These are phyloP conservation scores for Penicillium sp. DNA, from an alignment of 2,329 filamentous ascomycete genomes.

Conservation along the genomic window DNA sequence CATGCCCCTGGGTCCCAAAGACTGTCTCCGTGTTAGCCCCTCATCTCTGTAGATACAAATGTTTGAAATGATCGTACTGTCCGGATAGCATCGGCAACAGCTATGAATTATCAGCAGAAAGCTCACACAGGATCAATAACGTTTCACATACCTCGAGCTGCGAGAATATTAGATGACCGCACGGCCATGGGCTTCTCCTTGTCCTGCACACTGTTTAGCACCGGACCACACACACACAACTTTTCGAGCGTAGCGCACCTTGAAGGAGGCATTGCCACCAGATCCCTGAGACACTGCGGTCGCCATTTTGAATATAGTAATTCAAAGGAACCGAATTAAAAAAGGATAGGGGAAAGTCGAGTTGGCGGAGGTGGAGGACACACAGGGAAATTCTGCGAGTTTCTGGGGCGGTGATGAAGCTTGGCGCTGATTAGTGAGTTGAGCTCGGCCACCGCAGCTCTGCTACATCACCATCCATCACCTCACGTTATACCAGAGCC, in stretches of 20 bases:
- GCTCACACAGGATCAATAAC: not conserved
- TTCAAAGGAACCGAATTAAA: slow-evolving; percentile 25
- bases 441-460: slow-evolving; percentile 38
- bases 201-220: slow-evolving; percentile 53
- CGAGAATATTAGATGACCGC: slow-evolving; percentile 92
- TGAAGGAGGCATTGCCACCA: slow-evolving; percentile 65
- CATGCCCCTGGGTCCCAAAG: slow-evolving; percentile 93
- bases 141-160: slow-evolving; percentile 72
- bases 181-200: slow-evolving; percentile 99
- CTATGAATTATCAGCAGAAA: slow-evolving; percentile 50
- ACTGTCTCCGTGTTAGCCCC: slow-evolving; percentile 51
- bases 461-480: slow-evolving; percentile 28
- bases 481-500: slow-evolving; percentile 20
- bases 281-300: slow-evolving; percentile 47
- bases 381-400: slow-evolving; percentile 40
- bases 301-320: slow-evolving; percentile 48
- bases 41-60: slow-evolving; percentile 26
- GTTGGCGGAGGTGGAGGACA: slow-evolving; percentile 26
- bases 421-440: slow-evolving; percentile 41
- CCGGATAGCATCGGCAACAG: slow-evolving; percentile 95
- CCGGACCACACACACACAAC: slow-evolving; percentile 28
- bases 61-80: slow-evolving; percentile 54
- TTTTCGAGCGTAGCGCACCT: slow-evolving; percentile 45
- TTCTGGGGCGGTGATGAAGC: slow-evolving; percentile 41
- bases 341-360: slow-evolving; percentile 20